Conservation (phyloP, 805 yeast genomes). For the Wickerhamiella allomyrinae region DNA sequence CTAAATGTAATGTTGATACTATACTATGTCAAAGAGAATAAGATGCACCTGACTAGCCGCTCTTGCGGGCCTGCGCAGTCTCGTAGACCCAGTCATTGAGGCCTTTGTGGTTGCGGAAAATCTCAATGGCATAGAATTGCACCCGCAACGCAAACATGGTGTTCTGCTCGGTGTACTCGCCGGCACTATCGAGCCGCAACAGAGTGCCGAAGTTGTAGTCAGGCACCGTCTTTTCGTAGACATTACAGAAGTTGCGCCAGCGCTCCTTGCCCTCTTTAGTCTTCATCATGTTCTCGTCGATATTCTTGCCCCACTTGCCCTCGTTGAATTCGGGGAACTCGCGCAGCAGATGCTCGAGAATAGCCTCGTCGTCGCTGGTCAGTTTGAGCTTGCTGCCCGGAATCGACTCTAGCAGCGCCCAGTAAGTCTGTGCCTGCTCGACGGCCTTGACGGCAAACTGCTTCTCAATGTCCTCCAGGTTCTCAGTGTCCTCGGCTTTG, state of each 20-base stretch:
- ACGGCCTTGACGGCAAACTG: conserved; percentile 98
- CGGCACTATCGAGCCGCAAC: conserved; percentile 54
- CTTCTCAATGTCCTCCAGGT: conserved; percentile 88
- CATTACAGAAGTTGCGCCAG: conserved; percentile 81
- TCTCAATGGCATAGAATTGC: conserved; percentile 90
- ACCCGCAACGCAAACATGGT: conserved; percentile 84
- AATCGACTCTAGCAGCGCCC: conserved; percentile 59
- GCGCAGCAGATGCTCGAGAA: conserved; percentile 30
- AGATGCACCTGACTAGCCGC: too few species aligned
- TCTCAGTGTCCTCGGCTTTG: conserved; percentile 84
- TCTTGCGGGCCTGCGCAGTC: conserved; percentile 13
- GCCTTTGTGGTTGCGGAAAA: conserved; percentile 81
- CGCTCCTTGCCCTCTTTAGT: conserved; percentile 61
- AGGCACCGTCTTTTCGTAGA: conserved; percentile 65
- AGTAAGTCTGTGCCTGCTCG: conserved; percentile 81
- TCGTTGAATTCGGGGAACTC: conserved; percentile 82
- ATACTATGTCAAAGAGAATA: too few species aligned
- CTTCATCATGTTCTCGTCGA: conserved; percentile 74
- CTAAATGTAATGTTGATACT: too few species aligned
- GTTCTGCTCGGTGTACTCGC: conserved; percentile 67
- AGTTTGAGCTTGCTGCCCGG: conserved; percentile 58
- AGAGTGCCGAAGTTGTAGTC: conserved; percentile 95
- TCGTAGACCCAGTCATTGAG: conserved; percentile 76
- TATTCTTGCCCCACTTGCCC: conserved; percentile 35
- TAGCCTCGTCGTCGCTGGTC: conserved; percentile 28